Conservation (phyloP, 306 rosid species). For the Castanea crenata region DNA sequence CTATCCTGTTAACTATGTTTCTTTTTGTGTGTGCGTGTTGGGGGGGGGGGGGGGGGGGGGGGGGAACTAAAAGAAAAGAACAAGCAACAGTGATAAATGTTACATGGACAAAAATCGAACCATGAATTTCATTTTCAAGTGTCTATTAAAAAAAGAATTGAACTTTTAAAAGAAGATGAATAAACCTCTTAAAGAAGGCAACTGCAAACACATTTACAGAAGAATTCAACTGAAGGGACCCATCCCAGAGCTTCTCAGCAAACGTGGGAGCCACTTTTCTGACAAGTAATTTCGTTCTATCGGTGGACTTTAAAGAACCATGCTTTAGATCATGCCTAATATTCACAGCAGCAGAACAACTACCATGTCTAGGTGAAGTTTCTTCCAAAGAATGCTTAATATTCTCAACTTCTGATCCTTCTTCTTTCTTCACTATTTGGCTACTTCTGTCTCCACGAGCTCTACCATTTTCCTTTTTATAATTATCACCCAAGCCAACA, state of each 20-base stretch:
- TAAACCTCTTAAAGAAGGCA: slow-evolving; percentile 30
- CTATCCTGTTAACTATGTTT: not conserved
- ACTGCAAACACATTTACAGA: slow-evolving; percentile 23
- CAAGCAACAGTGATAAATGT: not conserved
- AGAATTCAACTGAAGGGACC: slow-evolving; percentile 23
- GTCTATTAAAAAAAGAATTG: not conserved
- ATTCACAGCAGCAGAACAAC: not conserved
- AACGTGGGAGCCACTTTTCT: slow-evolving; percentile 9
- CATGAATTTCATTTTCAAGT: not conserved
- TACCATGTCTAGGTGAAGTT: slow-evolving; percentile 7
- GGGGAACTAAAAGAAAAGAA: not conserved
- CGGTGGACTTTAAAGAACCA: not conserved
- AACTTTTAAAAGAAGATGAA: slow-evolving; percentile 1
- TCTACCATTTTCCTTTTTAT: not conserved
- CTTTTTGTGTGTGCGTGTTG: not conserved
- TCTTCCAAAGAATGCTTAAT: not conserved
- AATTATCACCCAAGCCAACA: not conserved
- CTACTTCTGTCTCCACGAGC: not conserved
- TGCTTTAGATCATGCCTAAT: slow-evolving; percentile 1
- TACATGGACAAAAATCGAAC: not conserved
- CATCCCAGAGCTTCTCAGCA: slow-evolving; percentile 27
- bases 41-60: no score
- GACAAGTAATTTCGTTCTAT: not conserved
- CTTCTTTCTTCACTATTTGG: not conserved
- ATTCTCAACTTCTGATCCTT: slow-evolving; percentile 3